Conservation (phyloP, 2,329 filamentous ascomycete genomes). For the Phialocephala subalpina region DNA sequence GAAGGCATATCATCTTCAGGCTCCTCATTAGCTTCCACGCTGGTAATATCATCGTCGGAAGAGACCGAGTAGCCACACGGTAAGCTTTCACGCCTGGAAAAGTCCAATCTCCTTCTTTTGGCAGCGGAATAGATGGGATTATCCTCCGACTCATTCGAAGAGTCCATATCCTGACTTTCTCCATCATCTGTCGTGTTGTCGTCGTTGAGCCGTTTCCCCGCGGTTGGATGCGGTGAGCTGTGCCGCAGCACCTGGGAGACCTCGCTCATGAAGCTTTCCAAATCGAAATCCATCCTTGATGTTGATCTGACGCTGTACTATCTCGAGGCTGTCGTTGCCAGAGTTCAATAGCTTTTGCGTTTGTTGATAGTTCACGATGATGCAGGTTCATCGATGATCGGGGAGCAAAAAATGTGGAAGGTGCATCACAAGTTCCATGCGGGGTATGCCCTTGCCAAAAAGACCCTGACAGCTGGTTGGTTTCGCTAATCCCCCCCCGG, state of each 20-base stretch:
- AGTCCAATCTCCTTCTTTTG: constrained; percentile 5
- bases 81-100: not conserved
- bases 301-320: not conserved
- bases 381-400: not conserved
- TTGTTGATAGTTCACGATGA: not conserved
- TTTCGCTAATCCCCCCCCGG: not conserved
- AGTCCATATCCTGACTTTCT: constrained; percentile 3
- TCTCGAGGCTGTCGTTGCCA: not conserved
- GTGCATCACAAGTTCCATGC: constrained; percentile 9
- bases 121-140: constrained; percentile 5
- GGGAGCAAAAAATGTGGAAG: not conserved
- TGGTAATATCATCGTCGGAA: not conserved
- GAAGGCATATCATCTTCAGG: constrained; percentile 3
- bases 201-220: not conserved
- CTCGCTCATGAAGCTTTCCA: constrained; percentile 13
- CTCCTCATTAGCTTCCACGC: not conserved
- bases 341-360: not conserved
- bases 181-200: not conserved
- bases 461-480: not conserved
- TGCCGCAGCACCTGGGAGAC: constrained; percentile 6
- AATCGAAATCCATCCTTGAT: constrained; percentile 14
- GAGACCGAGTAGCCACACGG: not conserved
- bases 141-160: not conserved
- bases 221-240: not conserved
- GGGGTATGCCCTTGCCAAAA: constrained; percentile 10